Percentiles rank a stretch among this genome's conserved stretches.
Evolutionary conservation across 768 basidiomycete species (phyloP).

Genomic region (Pleurotus sapidus): DNA sequence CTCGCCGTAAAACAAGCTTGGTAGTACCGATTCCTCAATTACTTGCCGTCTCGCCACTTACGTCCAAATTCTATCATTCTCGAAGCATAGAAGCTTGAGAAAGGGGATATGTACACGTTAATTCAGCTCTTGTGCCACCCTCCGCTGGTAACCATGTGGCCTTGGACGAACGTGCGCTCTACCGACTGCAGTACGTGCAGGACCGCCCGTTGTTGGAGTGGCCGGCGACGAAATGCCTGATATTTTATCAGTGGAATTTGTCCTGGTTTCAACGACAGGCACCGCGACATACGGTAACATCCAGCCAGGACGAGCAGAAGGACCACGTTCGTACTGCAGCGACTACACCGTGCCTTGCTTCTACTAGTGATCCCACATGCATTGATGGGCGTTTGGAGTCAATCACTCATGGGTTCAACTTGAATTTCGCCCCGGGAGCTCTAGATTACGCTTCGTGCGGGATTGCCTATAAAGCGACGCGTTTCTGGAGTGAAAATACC

Average conservation of each 20-base stretch:
- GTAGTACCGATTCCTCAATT: too few relatives aligned
- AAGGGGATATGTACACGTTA: not conserved
- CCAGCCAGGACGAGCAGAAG: not conserved
- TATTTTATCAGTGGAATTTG: too few relatives aligned
- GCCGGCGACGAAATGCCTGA: too few relatives aligned
- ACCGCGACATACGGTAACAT: too few relatives aligned
- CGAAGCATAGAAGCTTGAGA: not conserved
- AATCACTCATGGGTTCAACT: not conserved
- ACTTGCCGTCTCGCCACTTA: too few relatives aligned
- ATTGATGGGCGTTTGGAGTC: not conserved
- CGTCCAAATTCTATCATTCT: too few relatives aligned
- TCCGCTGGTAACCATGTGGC: not conserved
- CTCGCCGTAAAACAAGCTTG: too few relatives aligned
- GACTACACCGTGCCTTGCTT: not conserved
- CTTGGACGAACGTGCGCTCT: not conserved
- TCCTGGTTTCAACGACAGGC: too few relatives aligned
- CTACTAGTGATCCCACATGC: not conserved
- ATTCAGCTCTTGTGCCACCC: not conserved
- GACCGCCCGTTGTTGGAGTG: too few relatives aligned
- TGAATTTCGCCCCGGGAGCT: not conserved
- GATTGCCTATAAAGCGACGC: not conserved
- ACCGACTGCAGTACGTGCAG: not conserved
- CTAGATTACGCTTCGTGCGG: not conserved
- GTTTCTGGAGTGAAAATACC: not conserved
- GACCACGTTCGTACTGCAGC: constrained; percentile 2